Percentiles rank a stretch among this genome's conserved stretches.
phyloP scores from a whole-genome alignment of 805 yeast species.

The Metschnikowia cerradonensis region DNA sequence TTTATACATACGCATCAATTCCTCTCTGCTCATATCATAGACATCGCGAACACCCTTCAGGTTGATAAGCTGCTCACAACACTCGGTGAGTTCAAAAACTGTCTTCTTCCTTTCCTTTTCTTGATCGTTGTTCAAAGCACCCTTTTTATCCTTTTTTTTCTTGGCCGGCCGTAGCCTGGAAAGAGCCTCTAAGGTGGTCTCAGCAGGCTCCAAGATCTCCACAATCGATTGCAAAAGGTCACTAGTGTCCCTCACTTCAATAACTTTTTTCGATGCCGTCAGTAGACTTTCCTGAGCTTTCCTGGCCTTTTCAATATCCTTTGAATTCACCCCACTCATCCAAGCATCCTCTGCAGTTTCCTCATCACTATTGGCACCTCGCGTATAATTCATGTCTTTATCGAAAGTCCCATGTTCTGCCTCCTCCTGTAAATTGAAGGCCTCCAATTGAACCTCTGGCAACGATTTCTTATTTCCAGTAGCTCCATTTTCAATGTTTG shows the following conservation, averaged over 20 bases:
- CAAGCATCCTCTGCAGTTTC: conserved; percentile 25
- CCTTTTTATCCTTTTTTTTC: conserved; percentile 16
- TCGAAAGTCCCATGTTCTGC: conserved; percentile 58
- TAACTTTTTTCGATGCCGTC: neutral
- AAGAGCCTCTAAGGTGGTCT: conserved; percentile 55
- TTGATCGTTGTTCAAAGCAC: conserved; percentile 12
- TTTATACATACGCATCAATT: conserved; percentile 39
- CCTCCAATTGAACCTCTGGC: conserved; percentile 39
- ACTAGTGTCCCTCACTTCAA: conserved; percentile 7
- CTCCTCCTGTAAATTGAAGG: conserved; percentile 59
- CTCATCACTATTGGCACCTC: conserved; percentile 31
- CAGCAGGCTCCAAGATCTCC: conserved; percentile 50
- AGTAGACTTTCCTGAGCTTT: conserved; percentile 15
- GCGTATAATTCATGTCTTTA: conserved; percentile 53
- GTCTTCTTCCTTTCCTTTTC: conserved; percentile 14
- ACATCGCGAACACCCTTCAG: conserved; percentile 38
- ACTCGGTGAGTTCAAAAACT: conserved; percentile 43
- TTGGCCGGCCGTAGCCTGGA: conserved; percentile 26
- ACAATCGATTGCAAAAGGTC: conserved; percentile 31
- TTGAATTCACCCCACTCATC: conserved; percentile 9
- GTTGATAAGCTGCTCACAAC: conserved; percentile 42
- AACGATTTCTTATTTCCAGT: neutral
- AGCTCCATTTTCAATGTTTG: conserved; percentile 22
- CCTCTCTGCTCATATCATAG: conserved; percentile 56
- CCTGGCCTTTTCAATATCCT: conserved; percentile 36